Conservation (phyloP, 306 rosid species). For the cucumber (Cucumis sativus) region DNA sequence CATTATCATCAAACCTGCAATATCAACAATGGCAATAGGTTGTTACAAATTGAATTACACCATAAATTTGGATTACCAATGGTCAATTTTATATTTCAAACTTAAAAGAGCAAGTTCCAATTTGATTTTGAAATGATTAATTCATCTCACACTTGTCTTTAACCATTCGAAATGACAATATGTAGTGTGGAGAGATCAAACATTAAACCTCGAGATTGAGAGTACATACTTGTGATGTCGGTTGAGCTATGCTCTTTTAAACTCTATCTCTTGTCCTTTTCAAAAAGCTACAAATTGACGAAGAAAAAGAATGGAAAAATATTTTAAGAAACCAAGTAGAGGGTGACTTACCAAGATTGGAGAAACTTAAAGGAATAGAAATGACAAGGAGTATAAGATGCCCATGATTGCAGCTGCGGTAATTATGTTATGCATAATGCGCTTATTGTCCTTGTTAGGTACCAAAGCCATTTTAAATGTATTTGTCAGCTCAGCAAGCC, state of each 20-base stretch:
- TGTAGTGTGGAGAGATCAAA: too few species aligned
- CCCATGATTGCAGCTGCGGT: slow-evolving; percentile 43
- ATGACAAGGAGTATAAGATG: slow-evolving; percentile 60
- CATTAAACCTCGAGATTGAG: too few species aligned
- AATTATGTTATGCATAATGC: slow-evolving; percentile 54
- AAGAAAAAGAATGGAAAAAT: too few species aligned
- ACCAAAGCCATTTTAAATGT: slow-evolving; percentile 72
- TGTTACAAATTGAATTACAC: neutral
- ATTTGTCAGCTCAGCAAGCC: slow-evolving; percentile 78
- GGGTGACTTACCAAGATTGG: slow-evolving; percentile 4
- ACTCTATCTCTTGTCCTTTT: too few species aligned
- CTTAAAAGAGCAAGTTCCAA: neutral
- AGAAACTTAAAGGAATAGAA: slow-evolving; percentile 52
- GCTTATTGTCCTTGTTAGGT: slow-evolving; percentile 73
- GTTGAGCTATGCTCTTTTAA: too few species aligned
- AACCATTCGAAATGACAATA: too few species aligned
- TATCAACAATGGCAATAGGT: neutral
- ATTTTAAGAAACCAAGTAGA: neutral
- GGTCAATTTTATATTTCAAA: neutral
- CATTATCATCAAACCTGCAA: neutral
- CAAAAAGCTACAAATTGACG: too few species aligned
- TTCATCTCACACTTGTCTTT: too few species aligned
- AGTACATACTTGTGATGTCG: too few species aligned
- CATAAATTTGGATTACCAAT: neutral
- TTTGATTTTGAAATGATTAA: too few species aligned